Conservation (phyloP, 305 asterid species). For the Fraxinus xanthoxyloides region DNA sequence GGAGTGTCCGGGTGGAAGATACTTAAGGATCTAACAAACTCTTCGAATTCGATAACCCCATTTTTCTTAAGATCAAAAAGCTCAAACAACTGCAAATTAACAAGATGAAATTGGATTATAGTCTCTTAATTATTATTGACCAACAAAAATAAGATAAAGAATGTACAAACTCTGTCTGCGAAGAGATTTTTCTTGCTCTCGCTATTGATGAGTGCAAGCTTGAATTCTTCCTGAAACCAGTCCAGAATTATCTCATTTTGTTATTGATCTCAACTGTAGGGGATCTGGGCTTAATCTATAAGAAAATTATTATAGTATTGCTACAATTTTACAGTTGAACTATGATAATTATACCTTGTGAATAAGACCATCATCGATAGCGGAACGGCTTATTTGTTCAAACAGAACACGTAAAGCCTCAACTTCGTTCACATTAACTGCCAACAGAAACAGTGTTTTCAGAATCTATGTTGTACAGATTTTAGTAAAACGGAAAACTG, state of each 20-base stretch:
- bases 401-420: constrained; percentile 69
- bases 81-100: constrained; percentile 58
- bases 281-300: background rate
- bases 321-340: too few relatives aligned
- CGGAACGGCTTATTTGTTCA: constrained; percentile 57
- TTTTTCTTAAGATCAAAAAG: constrained; percentile 61
- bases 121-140: too few relatives aligned
- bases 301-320: background rate
- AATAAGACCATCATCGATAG: constrained; percentile 62
- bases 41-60: constrained; percentile 81
- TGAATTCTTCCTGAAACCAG: constrained; percentile 73
- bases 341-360: constrained; percentile 54
- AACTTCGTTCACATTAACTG: constrained; percentile 81
- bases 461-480: background rate
- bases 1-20: constrained; percentile 77
- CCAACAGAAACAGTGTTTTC: constrained; percentile 18
- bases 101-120: background rate
- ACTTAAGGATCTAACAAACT: constrained; percentile 69
- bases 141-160: background rate
- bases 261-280: background rate
- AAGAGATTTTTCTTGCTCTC: constrained; percentile 55
- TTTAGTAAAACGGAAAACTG: background rate
- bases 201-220: constrained; percentile 68
- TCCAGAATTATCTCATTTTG: background rate
- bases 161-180: constrained; percentile 62